Base-by-base conservation (phyloP, 108 stramenopile genomes). In the Cyclotella baltica region DNA sequence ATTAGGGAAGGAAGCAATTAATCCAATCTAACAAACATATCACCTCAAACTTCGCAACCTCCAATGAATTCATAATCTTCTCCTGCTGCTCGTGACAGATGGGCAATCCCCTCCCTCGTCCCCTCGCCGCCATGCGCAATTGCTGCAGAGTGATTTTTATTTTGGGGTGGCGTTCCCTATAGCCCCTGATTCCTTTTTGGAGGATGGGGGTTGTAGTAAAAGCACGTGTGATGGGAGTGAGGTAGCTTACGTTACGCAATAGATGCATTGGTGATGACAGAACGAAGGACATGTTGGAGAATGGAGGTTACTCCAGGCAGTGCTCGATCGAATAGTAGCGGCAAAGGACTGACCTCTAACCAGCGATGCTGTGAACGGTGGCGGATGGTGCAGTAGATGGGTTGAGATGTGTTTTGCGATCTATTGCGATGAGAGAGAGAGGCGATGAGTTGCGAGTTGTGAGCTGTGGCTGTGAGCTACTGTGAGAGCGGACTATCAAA, bases 121-220 rank as follows among this genome's bases (percentile, higher is more conserved):
- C 87, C 80, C 88, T 87, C 65, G 88, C 88, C 35, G 87, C 88
- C 86, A 90, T 92, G 33, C 90, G 85, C 23, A 93, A 74, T 73
- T 90, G 89, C 35, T 93, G 87, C 58, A 93, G 69, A 0, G 93
- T 88, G 31, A 93, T 88, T 82, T 85, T 78, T 57, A 89, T 87
- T 22, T 87, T 87, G 18, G 73, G 73, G 62, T 81, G 62, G 23
- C 68, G 67, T 0, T 35, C 51, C 11, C 3, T 70, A 20, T 46
- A 0, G 23, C 69, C 37, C 2, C 50, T 35, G 36, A 56, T 29
- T 16, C 50, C n/a, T 19, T 47, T 1, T 18, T 53, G 34, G 31
- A 56, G 52, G 34, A 36, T 30, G 5, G 55, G 30, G 20, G 63
- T 64, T 2, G 43, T 64, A 40, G 43, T 46, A 40, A 46, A 47